A percentile compares a stretch with the other conserved stretches of the same genome.
Conservation (phyloP, 2,329 filamentous ascomycete genomes). For the Fonsecaea multimorphosa region DNA sequence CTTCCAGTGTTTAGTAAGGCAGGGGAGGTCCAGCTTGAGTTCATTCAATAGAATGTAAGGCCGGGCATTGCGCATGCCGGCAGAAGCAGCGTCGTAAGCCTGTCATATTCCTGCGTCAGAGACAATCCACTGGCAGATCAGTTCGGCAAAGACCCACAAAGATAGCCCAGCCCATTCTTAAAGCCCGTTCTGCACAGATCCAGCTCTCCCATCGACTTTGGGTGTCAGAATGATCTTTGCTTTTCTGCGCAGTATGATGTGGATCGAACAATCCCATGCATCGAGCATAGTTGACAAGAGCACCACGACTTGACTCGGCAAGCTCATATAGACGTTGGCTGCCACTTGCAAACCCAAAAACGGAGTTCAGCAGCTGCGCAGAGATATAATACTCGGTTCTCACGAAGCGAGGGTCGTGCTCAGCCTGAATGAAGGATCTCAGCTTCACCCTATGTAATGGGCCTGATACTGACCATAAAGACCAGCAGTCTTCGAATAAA, state of each 20-base stretch:
- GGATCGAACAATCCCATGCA: conserved; percentile 13
- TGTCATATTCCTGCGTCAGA: conserved; percentile 16
- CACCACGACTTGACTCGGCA: conserved; percentile 17
- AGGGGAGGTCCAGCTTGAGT: conserved; percentile 5
- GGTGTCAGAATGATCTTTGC: conserved; percentile 13
- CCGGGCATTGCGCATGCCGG: conserved; percentile 22
- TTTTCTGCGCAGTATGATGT: conserved; percentile 5
- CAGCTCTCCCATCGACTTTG: conserved; percentile 17
- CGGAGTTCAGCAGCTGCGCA: conserved; percentile 18
- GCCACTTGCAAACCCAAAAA: conserved; percentile 16
- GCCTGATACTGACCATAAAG: too few species aligned
- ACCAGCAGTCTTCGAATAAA: conserved; percentile 7
- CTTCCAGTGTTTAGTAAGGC: too few species aligned
- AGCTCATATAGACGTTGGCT: conserved; percentile 22
- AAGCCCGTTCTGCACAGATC: conserved; percentile 10
- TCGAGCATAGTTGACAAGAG: conserved; percentile 20
- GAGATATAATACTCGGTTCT: conserved; percentile 20
- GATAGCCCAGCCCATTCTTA: background rate
- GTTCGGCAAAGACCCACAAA: too few species aligned
- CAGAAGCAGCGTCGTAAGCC: conserved; percentile 22
- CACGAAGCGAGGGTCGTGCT: conserved; percentile 13
- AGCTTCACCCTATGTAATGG: too few species aligned
- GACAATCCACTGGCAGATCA: background rate
- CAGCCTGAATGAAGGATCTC: conserved; percentile 1
- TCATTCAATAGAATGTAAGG: conserved; percentile 19